A percentile compares a stretch with the other conserved stretches of the same genome.
phyloP scores from a whole-genome alignment of 805 yeast genomes.

The Jamesozyma rosinii region DNA sequence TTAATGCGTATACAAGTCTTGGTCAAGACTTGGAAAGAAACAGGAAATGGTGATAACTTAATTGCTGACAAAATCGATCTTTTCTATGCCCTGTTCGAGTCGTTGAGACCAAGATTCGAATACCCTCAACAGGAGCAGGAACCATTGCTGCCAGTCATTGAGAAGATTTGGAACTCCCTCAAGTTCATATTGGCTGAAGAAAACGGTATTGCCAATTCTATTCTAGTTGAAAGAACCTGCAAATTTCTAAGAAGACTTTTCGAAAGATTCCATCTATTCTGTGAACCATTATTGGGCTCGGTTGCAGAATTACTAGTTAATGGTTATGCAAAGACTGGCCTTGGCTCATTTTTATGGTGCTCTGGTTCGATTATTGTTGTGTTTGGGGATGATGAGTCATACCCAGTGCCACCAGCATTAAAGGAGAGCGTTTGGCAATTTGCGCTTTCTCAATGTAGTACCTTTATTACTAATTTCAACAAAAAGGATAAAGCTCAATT shows the following conservation, averaged over 20 bases:
- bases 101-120: slow-evolving; percentile 24
- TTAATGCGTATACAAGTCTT: slow-evolving; percentile 27
- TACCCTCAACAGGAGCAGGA: slow-evolving; percentile 26
- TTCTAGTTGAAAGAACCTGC: slow-evolving; percentile 56
- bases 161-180: slow-evolving; percentile 21
- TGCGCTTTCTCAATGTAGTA: slow-evolving; percentile 53
- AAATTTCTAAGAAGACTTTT: slow-evolving; percentile 60
- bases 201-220: slow-evolving; percentile 16
- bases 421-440: slow-evolving; percentile 64
- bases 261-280: slow-evolving; percentile 35
- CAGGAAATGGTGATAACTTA: slow-evolving; percentile 27
- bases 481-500: slow-evolving; percentile 14
- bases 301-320: slow-evolving; percentile 58
- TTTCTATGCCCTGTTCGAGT: slow-evolving; percentile 28
- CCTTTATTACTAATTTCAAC: slow-evolving; percentile 43
- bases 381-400: slow-evolving; percentile 45
- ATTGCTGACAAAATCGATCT: slow-evolving; percentile 67
- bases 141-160: slow-evolving; percentile 24
- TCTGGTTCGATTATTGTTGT: slow-evolving; percentile 75
- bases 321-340: slow-evolving; percentile 60
- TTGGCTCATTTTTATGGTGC: slow-evolving; percentile 85
- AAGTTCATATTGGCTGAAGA: slow-evolving; percentile 18
- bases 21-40: slow-evolving; percentile 18
- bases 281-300: slow-evolving; percentile 47
- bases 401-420: slow-evolving; percentile 31